Evolutionary conservation across 805 yeast species (phyloP).

Genomic region (Saccharomycopsis microspora): DNA sequence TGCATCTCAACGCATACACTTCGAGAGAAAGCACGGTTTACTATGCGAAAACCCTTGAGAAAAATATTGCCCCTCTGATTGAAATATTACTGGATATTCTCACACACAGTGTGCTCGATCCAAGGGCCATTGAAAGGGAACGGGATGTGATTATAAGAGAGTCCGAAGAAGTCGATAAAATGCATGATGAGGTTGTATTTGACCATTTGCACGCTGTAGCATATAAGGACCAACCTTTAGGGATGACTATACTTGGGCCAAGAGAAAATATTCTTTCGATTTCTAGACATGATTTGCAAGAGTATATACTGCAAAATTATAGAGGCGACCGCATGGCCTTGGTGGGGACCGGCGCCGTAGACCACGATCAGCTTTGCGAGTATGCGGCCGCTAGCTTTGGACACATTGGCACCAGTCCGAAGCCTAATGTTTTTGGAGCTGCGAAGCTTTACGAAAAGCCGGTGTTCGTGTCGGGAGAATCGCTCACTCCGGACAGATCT

Average conservation of each 20-base stretch:
- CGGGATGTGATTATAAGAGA: slow-evolving; percentile 94
- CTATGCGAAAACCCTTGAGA: slow-evolving; percentile 77
- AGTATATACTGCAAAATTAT: slow-evolving; percentile 77
- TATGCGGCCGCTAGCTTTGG: slow-evolving; percentile 73
- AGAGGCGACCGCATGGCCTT: slow-evolving; percentile 96
- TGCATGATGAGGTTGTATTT: slow-evolving; percentile 96
- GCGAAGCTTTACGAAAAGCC: slow-evolving; percentile 56
- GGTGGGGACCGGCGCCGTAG: slow-evolving; percentile 93
- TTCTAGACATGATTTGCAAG: slow-evolving; percentile 59
- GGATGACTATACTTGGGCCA: slow-evolving; percentile 95
- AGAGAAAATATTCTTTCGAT: slow-evolving; percentile 77
- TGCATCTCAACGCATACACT: slow-evolving; percentile 97
- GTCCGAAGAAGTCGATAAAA: slow-evolving; percentile 94
- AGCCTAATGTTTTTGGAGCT: slow-evolving; percentile 62
- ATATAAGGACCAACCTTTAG: slow-evolving; percentile 82
- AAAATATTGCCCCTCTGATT: slow-evolving; percentile 75
- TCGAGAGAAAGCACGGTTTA: slow-evolving; percentile 96
- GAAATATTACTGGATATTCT: slow-evolving; percentile 85
- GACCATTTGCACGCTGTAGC: slow-evolving; percentile 93
- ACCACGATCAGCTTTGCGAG: slow-evolving; percentile 72
- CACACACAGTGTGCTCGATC: slow-evolving; percentile 75
- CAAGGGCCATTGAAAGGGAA: slow-evolving; percentile 83
- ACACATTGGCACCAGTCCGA: slow-evolving; percentile 42
- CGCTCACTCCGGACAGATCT: slow-evolving; percentile 69
- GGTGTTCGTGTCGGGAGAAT: slow-evolving; percentile 75